Evolutionary conservation across 2,329 filamentous ascomycete species (phyloP), one percentile per base, ranked within the genome.

Genomic region (Zymoseptoria crescenta): DNA sequence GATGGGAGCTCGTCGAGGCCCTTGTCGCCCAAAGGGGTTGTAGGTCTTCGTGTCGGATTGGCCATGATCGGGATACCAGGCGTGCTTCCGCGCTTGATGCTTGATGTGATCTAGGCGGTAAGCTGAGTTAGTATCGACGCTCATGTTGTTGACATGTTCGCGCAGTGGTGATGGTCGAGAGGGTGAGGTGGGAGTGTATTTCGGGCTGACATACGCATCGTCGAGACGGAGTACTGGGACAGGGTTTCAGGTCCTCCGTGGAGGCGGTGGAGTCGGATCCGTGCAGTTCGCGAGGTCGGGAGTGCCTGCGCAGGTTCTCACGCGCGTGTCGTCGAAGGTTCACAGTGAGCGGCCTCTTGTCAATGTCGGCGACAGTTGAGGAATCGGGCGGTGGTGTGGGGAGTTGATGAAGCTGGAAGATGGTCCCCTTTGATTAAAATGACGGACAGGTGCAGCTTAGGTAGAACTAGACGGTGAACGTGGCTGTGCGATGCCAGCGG

Each of bases 11-110:
- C 56, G 53, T 27, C 56, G 59, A 4, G 62, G 52, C 19, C 62
- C 64, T 20, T 60, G 53, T 24, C 70, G 65, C 1, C 65, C 63
- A 51, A 70, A 70, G 27, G 62, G 56, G 54, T 71, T 72, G 59
- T 66, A 70, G 4, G 64, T 65, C 19, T 61, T 54, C 10, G 58
- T 60, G 1, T 24, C 21, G 21, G 59, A 59, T 45, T 63, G 58
- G 21, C 61, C 53, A 51, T 65, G 54, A 55, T 67, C 63, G 56
- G 62, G 54, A 58, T 68, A 71, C 68, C 69, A 71, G 13, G 68
- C 69, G 20, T 64, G 59, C 16, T 62, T 58, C 51, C 68, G 63
- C 48, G 69, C 69, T n/a, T 62, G 59, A 10, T 62, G 60, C 57
- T 70, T 70, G 63, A 71, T 70, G 35, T 63, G 63, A 58, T 68